Conservation (phyloP, 495 filamentous ascomycete genomes). For the Haplographium delicatum region DNA sequence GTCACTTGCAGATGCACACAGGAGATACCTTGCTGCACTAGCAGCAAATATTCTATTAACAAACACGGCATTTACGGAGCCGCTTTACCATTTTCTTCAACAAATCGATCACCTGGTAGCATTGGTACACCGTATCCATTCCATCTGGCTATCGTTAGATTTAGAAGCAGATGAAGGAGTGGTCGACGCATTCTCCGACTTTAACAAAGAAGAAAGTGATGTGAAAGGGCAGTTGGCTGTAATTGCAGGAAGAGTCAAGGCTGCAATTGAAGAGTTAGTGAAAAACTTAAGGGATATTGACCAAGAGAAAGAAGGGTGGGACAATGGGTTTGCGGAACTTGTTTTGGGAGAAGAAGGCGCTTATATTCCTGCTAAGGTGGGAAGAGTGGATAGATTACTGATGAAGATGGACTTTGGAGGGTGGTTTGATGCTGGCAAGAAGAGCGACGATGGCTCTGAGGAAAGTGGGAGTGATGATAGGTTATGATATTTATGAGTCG, state of each 20-base stretch:
- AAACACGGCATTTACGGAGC: slow-evolving; percentile 59
- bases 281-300: slow-evolving; percentile 52
- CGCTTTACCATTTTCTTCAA: slow-evolving; percentile 64
- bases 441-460: neutral
- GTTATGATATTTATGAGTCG: slow-evolving; percentile 11
- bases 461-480: slow-evolving; percentile 15
- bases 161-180: slow-evolving; percentile 75
- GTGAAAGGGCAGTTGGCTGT: slow-evolving; percentile 52
- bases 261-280: slow-evolving; percentile 59
- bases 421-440: slow-evolving; percentile 31
- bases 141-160: slow-evolving; percentile 66
- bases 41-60: slow-evolving; percentile 65
- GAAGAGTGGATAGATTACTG: slow-evolving; percentile 71
- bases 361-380: slow-evolving; percentile 60
- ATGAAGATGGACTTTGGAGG: slow-evolving; percentile 78
- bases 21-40: slow-evolving; percentile 63
- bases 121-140: slow-evolving; percentile 63
- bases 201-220: slow-evolving; percentile 60
- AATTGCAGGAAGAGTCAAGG: slow-evolving; percentile 47
- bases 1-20: slow-evolving; percentile 72
- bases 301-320: slow-evolving; percentile 38
- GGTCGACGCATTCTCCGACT: slow-evolving; percentile 65
- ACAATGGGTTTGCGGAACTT: slow-evolving; percentile 28
- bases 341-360: slow-evolving; percentile 29
- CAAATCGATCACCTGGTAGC: slow-evolving; percentile 74